Percentiles rank a stretch among this genome's conserved stretches.
Evolutionary conservation across 2,329 filamentous ascomycete species (phyloP).

Genomic region (Phaeophleospora eucalypticola): DNA sequence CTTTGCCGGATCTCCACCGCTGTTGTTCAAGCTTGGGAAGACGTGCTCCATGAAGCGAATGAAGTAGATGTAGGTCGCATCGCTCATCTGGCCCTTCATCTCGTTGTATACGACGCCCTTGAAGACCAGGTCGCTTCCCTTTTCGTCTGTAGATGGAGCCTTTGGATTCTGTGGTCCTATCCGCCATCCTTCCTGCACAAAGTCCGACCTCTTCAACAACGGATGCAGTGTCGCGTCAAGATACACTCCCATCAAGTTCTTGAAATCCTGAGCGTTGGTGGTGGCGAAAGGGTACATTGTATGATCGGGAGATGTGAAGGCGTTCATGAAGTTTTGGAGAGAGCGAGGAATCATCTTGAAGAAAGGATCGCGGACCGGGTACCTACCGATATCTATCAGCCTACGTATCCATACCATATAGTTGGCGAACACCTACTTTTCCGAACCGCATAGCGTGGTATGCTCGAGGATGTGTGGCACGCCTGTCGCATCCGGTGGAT

Average conservation of each 20-base stretch:
- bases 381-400: slow-evolving; percentile 51
- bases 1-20: slow-evolving; percentile 90
- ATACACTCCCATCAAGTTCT: slow-evolving; percentile 94
- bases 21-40: slow-evolving; percentile 92
- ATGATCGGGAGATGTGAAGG: slow-evolving; percentile 92
- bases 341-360: slow-evolving; percentile 99
- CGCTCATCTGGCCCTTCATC: slow-evolving; percentile 99
- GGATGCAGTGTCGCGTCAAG: slow-evolving; percentile 91
- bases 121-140: slow-evolving; percentile 68
- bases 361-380: slow-evolving; percentile 96
- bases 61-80: slow-evolving; percentile 93
- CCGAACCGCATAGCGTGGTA: slow-evolving; percentile 90
- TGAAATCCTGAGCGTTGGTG: slow-evolving; percentile 91
- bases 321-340: slow-evolving; percentile 99
- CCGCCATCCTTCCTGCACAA: slow-evolving; percentile 94
- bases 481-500: slow-evolving; percentile 92
- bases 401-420: slow-evolving; percentile 5
- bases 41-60: slow-evolving; percentile 93
- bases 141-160: slow-evolving; percentile 40
- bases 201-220: slow-evolving; percentile 83
- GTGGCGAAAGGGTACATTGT: slow-evolving; percentile 98
- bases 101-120: slow-evolving; percentile 99
- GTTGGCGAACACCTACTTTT: slow-evolving; percentile 59
- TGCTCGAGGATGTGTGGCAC: slow-evolving; percentile 97
- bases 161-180: slow-evolving; percentile 85